phyloP scores from a whole-genome alignment of 352 stramenopile genomes.

The Nothophytophthora sp. region DNA sequence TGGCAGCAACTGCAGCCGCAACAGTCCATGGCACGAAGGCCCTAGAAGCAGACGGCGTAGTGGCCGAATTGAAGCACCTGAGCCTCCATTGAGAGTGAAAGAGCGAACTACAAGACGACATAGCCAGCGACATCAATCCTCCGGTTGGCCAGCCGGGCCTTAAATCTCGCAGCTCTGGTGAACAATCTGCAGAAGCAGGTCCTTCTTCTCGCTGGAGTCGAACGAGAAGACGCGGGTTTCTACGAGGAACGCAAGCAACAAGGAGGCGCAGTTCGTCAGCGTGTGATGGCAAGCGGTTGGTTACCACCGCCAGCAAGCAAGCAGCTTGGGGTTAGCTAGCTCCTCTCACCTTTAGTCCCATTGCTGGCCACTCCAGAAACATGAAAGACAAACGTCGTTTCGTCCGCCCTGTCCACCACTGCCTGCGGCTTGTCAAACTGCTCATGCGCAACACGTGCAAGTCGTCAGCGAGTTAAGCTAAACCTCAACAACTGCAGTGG shows the following conservation, averaged over 20 bases:
- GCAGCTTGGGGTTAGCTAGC: not conserved
- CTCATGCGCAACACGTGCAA: not conserved
- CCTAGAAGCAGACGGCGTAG: conserved; percentile 2
- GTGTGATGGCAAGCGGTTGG: not conserved
- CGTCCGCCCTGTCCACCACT: conserved; percentile 62
- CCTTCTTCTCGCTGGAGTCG: conserved; percentile 51
- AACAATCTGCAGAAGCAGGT: conserved; percentile 46
- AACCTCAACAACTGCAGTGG: not conserved
- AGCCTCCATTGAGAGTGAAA: conserved; percentile 8
- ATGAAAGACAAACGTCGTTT: conserved; percentile 63
- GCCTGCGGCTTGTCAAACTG: conserved; percentile 72
- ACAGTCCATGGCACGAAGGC: not conserved
- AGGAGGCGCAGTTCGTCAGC: not conserved
- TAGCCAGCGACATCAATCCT: not conserved
- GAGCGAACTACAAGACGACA: not conserved
- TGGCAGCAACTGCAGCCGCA: conserved; percentile 5
- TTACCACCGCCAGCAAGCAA: not conserved
- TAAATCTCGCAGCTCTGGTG: conserved; percentile 44
- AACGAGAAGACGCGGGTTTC: conserved; percentile 76
- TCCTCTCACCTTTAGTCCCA: conserved; percentile 50
- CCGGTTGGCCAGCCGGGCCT: not conserved
- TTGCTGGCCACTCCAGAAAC: conserved; percentile 52
- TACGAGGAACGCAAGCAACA: conserved; percentile 12
- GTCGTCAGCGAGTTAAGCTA: conserved; percentile 1
- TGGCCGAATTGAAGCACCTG: conserved; percentile 12